Evolutionary conservation across 2,329 filamentous ascomycete species (phyloP), one percentile per base, ranked within the genome.

Genomic region (Passalora sequoiae): DNA sequence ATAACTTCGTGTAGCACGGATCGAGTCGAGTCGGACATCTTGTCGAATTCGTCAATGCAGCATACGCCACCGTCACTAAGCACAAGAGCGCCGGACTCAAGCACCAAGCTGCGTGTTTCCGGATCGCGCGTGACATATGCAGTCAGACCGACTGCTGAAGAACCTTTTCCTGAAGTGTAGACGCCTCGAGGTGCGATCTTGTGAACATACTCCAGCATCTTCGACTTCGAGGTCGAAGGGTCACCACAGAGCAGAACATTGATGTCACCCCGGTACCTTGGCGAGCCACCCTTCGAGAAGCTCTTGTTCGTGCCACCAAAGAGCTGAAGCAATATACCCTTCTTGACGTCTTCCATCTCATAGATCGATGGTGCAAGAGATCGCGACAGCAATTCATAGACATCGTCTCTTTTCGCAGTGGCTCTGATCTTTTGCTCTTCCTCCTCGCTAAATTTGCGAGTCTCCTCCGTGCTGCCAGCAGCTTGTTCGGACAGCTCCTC

Each of bases 301-400:
- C 86, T 87, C 70, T 98, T 98, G 73, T 98, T 98, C 24, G 92
- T 95, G 44, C 92, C 92, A 27, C 92, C 91, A 63, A 98, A 98
- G 29, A 98, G 79, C 61, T 98, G 92, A 3, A 98, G 80, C 8
- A 98, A 74, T 49, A 98, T 96, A 8, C 92, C 92, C 69, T 98
- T 98, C 75, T 98, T 98, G 36, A 97, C 89, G 60, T 98, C 92
- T 56, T 98, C 92, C 82, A 94, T 86, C 67, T 98, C 92, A 69
- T 94, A 96, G 60, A 98, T 84, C 47, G 89, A 96, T 10, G 92
- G 92, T 2, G 92, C 92, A 20, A 98, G 73, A 1, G 91, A 97
- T 27, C 91, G 81, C 13, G 92, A 78, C 3, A 98, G 78, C 17
- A 98, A 77, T 16, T 98, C 89, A 65, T 98, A 98, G 41, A 98